Base-by-base conservation (phyloP, 805 yeast species). In the Wickerhamiella sergipiensis region DNA sequence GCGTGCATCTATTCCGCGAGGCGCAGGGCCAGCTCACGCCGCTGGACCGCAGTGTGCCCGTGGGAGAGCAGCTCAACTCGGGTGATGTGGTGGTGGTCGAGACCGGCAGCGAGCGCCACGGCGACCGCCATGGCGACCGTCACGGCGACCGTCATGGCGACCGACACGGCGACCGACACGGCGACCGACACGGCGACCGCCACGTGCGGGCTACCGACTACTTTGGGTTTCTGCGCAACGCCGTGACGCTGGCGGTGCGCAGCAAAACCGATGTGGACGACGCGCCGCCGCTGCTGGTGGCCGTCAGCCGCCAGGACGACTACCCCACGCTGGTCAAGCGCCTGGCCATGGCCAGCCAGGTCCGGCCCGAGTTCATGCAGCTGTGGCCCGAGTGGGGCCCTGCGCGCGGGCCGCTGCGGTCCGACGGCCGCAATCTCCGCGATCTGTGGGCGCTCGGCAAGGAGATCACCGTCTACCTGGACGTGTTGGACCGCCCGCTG, bases 401-500 rank as follows among this genome's bases (percentile, higher is more conserved):
- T 12, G 3, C 29, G 39, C 50, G 43, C 19, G 33, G 13, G 1
- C 39, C 49, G 19, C 49, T 52, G 10, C 44, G 26, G 18, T 36
- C 46, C 29, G 54, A 55, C 23, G 53, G 53, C 36, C 29, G 49
- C 10, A 53, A 60, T 39, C 23, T 58, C 12, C 6, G 23, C n/a
- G 53, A 50, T 3, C 47, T 60, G 15, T 56, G 56, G 57, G 23
- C n/a, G 38, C 23, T 24, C 31, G 33, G 21, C n/a, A 47, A 48
- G 23, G 22, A 50, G 5, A 39, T 52, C 6, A 36, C 19, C 9
- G 75, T 90, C 52, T 81, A 81, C 56, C 90, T 84, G 63, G 96
- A 90, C 61, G 67, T 83, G 1, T 72, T 92, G 60, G 83, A 79
- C 45, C 79, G 88, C 44, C 79, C 89, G 1, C 69, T 90, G 50